Conservation (phyloP, 1,284 basidiomycete species). For the Leccinum subspadiceum region DNA sequence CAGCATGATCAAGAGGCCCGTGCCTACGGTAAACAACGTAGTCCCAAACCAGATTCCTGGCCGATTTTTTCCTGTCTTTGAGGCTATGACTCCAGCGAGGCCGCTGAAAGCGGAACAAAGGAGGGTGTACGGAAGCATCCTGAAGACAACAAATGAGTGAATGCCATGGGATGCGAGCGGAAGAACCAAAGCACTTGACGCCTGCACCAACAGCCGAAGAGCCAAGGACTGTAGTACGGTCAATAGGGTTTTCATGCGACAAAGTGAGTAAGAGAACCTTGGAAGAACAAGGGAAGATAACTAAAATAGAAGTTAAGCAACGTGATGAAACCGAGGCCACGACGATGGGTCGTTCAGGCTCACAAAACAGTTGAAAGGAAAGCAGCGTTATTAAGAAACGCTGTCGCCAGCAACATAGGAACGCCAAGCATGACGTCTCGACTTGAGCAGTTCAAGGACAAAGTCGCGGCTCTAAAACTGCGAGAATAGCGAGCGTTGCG, state of each 20-base stretch:
- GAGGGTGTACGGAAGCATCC: constrained; percentile 77
- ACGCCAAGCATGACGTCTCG: neutral
- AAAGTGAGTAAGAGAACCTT: constrained; percentile 12
- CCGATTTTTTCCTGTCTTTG: constrained; percentile 58
- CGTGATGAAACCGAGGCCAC: neutral
- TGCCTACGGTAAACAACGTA: constrained; percentile 57
- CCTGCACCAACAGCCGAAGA: constrained; percentile 16
- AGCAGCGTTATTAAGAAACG: constrained; percentile 62
- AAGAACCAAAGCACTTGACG: constrained; percentile 9
- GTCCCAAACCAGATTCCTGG: constrained; percentile 60
- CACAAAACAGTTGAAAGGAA: constrained; percentile 50
- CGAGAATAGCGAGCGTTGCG: constrained; percentile 79
- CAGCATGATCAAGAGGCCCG: constrained; percentile 59
- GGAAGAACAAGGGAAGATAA: constrained; percentile 23
- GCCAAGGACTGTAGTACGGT: constrained; percentile 9
- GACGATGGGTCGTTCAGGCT: constrained; percentile 7
- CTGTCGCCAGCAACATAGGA: constrained; percentile 47
- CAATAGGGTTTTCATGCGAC: neutral
- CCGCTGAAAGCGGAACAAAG: constrained; percentile 56
- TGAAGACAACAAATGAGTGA: constrained; percentile 23
- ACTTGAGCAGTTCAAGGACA: constrained; percentile 68
- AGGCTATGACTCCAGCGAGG: constrained; percentile 58
- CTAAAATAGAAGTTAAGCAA: constrained; percentile 2
- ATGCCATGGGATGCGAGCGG: neutral
- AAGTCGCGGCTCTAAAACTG: constrained; percentile 81